Percentiles rank a stretch among this genome's conserved stretches.
Conservation (phyloP, 2,329 filamentous ascomycete species). For the Botrytis deweyae region DNA sequence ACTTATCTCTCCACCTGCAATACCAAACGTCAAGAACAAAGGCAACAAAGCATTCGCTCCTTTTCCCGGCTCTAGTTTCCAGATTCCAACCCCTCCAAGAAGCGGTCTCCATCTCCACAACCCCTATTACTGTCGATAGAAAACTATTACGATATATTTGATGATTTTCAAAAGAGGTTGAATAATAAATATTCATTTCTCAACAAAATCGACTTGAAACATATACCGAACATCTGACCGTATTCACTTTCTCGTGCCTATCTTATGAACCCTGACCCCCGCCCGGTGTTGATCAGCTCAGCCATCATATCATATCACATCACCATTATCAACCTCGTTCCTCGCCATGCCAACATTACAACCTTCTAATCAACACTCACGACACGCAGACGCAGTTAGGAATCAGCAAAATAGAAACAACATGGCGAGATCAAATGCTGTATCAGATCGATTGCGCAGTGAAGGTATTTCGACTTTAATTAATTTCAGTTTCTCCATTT, state of each 20-base stretch:
- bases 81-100: not conserved
- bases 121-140: not conserved
- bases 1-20: not conserved
- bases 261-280: not conserved
- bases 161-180: not conserved
- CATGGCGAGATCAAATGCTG: slow-evolving; percentile 26
- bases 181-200: not conserved
- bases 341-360: slow-evolving; percentile 21
- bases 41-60: slow-evolving; percentile 14
- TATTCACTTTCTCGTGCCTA: slow-evolving; percentile 9
- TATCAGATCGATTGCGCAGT: slow-evolving; percentile 32
- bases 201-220: slow-evolving; percentile 13
- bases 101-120: slow-evolving; percentile 5
- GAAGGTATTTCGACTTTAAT: slow-evolving; percentile 30
- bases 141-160: not conserved
- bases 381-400: not conserved
- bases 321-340: slow-evolving; percentile 17
- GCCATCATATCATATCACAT: slow-evolving; percentile 3
- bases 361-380: slow-evolving; percentile 18
- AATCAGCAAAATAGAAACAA: slow-evolving; percentile 18
- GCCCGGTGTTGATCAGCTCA: slow-evolving; percentile 9
- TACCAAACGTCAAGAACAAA: slow-evolving; percentile 1
- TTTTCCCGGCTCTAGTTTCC: not conserved
- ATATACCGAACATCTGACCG: slow-evolving; percentile 18
- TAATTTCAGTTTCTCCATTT: not conserved